A percentile compares a stretch with the other conserved stretches of the same genome.
Evolutionary conservation across 2,329 filamentous ascomycete species (phyloP).

Genomic region (Cladobotryum mycophilum): DNA sequence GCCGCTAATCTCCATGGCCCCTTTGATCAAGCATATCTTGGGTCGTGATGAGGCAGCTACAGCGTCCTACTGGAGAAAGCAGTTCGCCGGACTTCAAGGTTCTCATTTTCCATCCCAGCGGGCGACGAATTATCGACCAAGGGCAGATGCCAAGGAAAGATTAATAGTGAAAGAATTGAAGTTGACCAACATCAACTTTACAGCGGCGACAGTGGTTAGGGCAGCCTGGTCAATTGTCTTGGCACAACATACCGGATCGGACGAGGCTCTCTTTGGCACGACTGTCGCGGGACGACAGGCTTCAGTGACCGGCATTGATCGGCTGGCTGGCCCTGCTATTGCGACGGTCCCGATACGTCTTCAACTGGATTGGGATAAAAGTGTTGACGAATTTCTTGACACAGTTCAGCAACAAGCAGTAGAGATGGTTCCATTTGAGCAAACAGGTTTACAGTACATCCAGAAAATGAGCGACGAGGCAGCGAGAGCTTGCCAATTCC

Average conservation of each 20-base stretch:
- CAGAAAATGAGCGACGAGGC: conserved; percentile 5
- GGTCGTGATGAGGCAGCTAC: background rate
- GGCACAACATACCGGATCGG: conserved; percentile 35
- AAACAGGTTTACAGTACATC: conserved; percentile 16
- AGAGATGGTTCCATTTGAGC: conserved; percentile 15
- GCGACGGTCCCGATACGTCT: conserved; percentile 37
- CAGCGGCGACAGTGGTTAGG: conserved; percentile 9
- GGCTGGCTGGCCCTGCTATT: conserved; percentile 26
- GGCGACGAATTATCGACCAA: background rate
- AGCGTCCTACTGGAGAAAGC: background rate
- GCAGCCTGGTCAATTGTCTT: conserved; percentile 47
- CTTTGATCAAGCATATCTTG: conserved; percentile 38
- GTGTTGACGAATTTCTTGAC: conserved; percentile 8
- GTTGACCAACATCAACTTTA: background rate
- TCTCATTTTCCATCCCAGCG: conserved; percentile 1
- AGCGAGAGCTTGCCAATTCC: conserved; percentile 19
- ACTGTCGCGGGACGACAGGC: conserved; percentile 34
- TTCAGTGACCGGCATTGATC: conserved; percentile 15
- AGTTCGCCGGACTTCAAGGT: background rate
- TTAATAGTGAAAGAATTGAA: too few species aligned
- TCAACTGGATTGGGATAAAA: conserved; percentile 22
- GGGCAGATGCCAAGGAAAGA: background rate
- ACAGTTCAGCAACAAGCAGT: conserved; percentile 12
- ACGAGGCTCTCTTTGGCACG: conserved; percentile 37
- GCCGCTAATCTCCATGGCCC: conserved; percentile 26